Percentiles rank a stretch among this genome's conserved stretches.
Evolutionary conservation across 345 rosid species (phyloP).

Genomic region (Anastatica hierochuntica): DNA sequence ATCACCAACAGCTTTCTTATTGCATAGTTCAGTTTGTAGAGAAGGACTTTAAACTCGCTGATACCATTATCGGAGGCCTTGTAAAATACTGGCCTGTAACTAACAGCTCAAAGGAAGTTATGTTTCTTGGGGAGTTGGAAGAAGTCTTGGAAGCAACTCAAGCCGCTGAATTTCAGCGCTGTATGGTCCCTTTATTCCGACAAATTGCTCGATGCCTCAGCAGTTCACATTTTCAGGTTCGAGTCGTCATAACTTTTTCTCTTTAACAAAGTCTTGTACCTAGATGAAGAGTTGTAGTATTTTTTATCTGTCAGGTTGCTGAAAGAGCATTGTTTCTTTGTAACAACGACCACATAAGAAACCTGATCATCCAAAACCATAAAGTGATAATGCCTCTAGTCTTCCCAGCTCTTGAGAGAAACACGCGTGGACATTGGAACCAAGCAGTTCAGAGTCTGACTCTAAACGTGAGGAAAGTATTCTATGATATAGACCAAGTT

Average conservation of each 20-base stretch:
- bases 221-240: slow-evolving; percentile 82
- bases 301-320: slow-evolving; percentile 35
- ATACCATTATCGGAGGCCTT: slow-evolving; percentile 69
- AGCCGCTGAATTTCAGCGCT: slow-evolving; percentile 74
- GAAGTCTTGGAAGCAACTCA: slow-evolving; percentile 91
- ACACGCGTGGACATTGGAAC: slow-evolving; percentile 53
- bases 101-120: slow-evolving; percentile 81
- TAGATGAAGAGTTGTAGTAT: neutral
- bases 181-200: slow-evolving; percentile 72
- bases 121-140: slow-evolving; percentile 78
- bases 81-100: slow-evolving; percentile 81
- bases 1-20: slow-evolving; percentile 75
- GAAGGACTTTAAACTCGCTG: slow-evolving; percentile 80
- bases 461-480: slow-evolving; percentile 48
- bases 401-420: slow-evolving; percentile 53
- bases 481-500: slow-evolving; percentile 43
- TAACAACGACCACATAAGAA: slow-evolving; percentile 59
- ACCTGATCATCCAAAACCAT: slow-evolving; percentile 36
- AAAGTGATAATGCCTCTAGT: slow-evolving; percentile 50
- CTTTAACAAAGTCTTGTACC: neutral
- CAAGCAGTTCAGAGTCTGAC: slow-evolving; percentile 58
- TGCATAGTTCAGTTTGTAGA: slow-evolving; percentile 83
- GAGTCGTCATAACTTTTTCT: neutral
- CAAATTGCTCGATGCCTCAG: slow-evolving; percentile 67
- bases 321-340: slow-evolving; percentile 60